phyloP scores from a whole-genome alignment of 2,329 filamentous ascomycete species.

The Metarhizium brunneum region DNA sequence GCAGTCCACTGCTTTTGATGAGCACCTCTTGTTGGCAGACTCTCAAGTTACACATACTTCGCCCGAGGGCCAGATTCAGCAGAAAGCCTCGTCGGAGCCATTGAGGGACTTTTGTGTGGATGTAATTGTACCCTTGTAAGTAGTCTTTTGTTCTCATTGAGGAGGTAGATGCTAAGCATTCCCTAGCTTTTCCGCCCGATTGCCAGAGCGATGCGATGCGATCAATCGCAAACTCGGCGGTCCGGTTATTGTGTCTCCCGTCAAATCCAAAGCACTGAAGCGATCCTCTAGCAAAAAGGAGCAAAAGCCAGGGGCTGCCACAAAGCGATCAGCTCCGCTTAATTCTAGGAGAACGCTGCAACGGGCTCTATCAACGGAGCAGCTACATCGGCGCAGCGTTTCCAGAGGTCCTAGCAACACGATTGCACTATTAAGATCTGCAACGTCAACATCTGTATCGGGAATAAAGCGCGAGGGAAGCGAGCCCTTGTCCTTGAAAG shows the following conservation, averaged over 20 bases:
- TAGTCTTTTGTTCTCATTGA: slow-evolving; percentile 1
- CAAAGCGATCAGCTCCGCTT: slow-evolving; percentile 34
- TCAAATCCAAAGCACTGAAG: slow-evolving; percentile 40
- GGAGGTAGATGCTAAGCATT: slow-evolving; percentile 22
- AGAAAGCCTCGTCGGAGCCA: slow-evolving; percentile 46
- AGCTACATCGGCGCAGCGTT: slow-evolving; percentile 41
- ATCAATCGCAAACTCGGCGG: slow-evolving; percentile 72
- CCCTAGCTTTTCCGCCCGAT: slow-evolving; percentile 59
- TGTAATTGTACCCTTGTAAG: slow-evolving; percentile 71
- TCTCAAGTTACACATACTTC: slow-evolving; percentile 29
- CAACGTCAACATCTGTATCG: slow-evolving; percentile 51
- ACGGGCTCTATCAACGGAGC: slow-evolving; percentile 53
- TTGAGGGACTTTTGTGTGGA: slow-evolving; percentile 71
- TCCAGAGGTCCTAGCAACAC: slow-evolving; percentile 47
- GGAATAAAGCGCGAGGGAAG: slow-evolving; percentile 61
- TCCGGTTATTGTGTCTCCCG: slow-evolving; percentile 48
- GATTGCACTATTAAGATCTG: slow-evolving; percentile 58
- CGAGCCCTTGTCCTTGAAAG: slow-evolving; percentile 45
- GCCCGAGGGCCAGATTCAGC: slow-evolving; percentile 25
- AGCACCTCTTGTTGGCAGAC: slow-evolving; percentile 40
- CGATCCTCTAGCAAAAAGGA: slow-evolving; percentile 31
- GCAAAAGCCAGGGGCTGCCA: slow-evolving; percentile 41
- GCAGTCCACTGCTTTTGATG: slow-evolving; percentile 64
- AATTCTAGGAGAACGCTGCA: slow-evolving; percentile 46
- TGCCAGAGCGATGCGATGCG: slow-evolving; percentile 60